Evolutionary conservation across 2,329 filamentous ascomycete species (phyloP).

Genomic region (Parafenestella ontariensis): DNA sequence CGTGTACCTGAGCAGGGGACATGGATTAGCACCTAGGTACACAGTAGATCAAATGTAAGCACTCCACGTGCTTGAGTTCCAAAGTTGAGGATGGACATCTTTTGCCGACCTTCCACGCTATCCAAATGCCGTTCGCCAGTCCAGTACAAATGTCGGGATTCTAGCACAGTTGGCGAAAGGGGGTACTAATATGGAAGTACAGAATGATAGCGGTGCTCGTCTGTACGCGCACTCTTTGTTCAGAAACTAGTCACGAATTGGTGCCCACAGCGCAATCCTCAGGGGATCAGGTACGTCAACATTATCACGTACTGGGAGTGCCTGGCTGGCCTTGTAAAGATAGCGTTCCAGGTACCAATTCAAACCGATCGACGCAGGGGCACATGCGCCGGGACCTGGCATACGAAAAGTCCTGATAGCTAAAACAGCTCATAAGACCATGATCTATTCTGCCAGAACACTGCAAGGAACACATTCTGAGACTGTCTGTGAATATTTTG

Average conservation of each 20-base stretch:
- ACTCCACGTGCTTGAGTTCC: neutral
- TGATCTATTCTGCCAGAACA: neutral
- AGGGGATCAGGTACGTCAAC: too few species aligned
- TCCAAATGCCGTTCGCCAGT: neutral
- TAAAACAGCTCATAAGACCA: neutral
- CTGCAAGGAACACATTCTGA: neutral
- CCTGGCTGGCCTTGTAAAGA: neutral
- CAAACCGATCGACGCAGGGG: conserved; percentile 5
- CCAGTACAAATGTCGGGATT: neutral
- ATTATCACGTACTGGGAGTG: neutral
- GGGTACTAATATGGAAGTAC: neutral
- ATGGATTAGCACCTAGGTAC: neutral
- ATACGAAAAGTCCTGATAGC: neutral
- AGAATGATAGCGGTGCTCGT: too few species aligned
- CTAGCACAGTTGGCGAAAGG: neutral
- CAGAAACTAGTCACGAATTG: too few species aligned
- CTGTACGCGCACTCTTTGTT: too few species aligned
- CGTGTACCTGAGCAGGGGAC: neutral
- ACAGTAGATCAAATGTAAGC: neutral
- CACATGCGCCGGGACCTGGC: conserved; percentile 4
- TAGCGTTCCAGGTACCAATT: neutral
- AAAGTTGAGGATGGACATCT: neutral
- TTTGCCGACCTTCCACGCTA: neutral
- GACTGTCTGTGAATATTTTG: neutral
- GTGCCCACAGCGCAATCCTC: too few species aligned